These are phyloP conservation scores for Coprinopsis sp. DNA, from an alignment of 768 basidiomycete genomes.

Conservation along the genomic window DNA sequence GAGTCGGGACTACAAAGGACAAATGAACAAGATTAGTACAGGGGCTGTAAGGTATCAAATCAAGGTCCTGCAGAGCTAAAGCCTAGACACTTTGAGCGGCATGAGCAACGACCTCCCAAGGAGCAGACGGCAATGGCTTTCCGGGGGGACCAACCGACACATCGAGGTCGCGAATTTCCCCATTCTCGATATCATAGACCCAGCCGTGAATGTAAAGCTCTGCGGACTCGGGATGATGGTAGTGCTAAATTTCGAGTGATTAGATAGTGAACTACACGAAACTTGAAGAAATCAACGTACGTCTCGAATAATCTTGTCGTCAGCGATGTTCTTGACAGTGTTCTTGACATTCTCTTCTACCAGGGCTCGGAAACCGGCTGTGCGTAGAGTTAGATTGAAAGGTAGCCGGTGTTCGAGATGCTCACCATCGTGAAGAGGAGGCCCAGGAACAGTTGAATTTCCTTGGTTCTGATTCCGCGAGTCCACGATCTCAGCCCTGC, in stretches of 20 bases:
- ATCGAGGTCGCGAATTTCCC: slow-evolving; percentile 43
- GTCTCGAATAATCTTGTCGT: slow-evolving; percentile 24
- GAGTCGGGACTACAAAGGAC: too few relatives aligned
- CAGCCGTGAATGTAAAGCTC: slow-evolving; percentile 47
- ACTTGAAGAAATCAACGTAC: slow-evolving; percentile 11
- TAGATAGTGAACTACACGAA: not conserved
- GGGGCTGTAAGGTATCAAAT: too few relatives aligned
- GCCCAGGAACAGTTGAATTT: slow-evolving; percentile 18
- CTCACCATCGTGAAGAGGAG: slow-evolving; percentile 28
- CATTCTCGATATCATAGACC: slow-evolving; percentile 55
- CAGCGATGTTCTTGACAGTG: slow-evolving; percentile 24
- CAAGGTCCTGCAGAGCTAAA: not conserved
- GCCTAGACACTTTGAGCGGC: not conserved
- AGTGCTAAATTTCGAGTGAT: slow-evolving; percentile 4
- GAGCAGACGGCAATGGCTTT: slow-evolving; percentile 20
- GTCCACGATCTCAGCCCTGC: slow-evolving; percentile 26
- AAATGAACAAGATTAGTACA: too few relatives aligned
- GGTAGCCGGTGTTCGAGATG: slow-evolving; percentile 1
- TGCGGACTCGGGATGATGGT: slow-evolving; percentile 1
- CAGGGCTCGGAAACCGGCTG: slow-evolving; percentile 38
- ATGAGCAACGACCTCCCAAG: not conserved
- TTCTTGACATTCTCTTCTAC: slow-evolving; percentile 40
- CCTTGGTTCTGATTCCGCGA: slow-evolving; percentile 22
- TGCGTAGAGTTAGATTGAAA: not conserved
- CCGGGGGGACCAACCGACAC: slow-evolving; percentile 38